Evolutionary conservation across 2,329 filamentous ascomycete species (phyloP).

Genomic region (Claviceps sp.): DNA sequence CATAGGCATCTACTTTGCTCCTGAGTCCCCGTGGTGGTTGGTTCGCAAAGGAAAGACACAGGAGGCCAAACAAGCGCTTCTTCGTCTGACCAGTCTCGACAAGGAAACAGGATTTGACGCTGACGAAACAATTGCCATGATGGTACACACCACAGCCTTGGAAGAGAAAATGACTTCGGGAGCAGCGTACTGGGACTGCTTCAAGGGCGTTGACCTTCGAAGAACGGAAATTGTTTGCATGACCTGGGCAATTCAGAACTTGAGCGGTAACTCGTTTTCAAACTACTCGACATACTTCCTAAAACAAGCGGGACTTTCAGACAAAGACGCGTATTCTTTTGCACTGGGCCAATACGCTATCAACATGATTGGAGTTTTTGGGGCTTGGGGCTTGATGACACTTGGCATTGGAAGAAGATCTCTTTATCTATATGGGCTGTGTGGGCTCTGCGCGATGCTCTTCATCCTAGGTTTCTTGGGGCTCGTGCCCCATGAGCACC

Average conservation of each 20-base stretch:
- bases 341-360: slow-evolving; percentile 53
- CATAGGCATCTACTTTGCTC: slow-evolving; percentile 53
- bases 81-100: slow-evolving; percentile 49
- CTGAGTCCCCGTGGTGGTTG: slow-evolving; percentile 65
- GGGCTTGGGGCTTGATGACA: slow-evolving; percentile 70
- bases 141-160: slow-evolving; percentile 75
- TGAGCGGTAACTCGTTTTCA: slow-evolving; percentile 50
- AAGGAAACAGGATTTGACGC: slow-evolving; percentile 61
- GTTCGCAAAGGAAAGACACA: slow-evolving; percentile 50
- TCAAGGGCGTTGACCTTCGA: slow-evolving; percentile 63
- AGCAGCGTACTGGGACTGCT: slow-evolving; percentile 69
- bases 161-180: slow-evolving; percentile 65
- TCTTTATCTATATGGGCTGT: slow-evolving; percentile 65
- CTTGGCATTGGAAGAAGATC: slow-evolving; percentile 60
- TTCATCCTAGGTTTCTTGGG: slow-evolving; percentile 75
- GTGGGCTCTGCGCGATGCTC: slow-evolving; percentile 61
- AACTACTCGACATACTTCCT: slow-evolving; percentile 54
- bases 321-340: slow-evolving; percentile 41
- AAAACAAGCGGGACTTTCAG: slow-evolving; percentile 42
- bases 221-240: slow-evolving; percentile 60
- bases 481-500: slow-evolving; percentile 49
- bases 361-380: slow-evolving; percentile 70
- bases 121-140: slow-evolving; percentile 81
- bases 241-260: slow-evolving; percentile 50
- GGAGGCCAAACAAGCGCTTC: slow-evolving; percentile 52